These are phyloP conservation scores for Termitomyces sp. DNA, from an alignment of 768 basidiomycete species.

Conservation along the genomic window DNA sequence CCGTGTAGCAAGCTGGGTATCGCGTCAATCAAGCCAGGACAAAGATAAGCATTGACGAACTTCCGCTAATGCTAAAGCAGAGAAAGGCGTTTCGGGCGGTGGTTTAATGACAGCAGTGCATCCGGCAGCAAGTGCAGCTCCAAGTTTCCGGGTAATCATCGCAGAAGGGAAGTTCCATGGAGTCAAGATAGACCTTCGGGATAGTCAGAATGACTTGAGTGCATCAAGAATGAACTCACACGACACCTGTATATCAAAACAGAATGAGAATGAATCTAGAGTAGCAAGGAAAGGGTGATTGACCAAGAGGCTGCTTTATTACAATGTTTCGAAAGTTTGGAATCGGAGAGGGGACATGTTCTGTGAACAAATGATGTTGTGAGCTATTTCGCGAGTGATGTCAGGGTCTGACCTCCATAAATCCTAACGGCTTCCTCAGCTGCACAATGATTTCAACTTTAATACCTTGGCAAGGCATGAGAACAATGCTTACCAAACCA, in stretches of 20 bases:
- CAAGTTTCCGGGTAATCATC: conserved; percentile 91
- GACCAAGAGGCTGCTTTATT: conserved; percentile 91
- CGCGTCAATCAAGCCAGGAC: not conserved
- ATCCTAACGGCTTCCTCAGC: conserved; percentile 91
- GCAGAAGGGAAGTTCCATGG: conserved; percentile 96
- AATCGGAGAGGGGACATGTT: conserved; percentile 78
- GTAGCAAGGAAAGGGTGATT: conserved; percentile 17
- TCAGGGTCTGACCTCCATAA: conserved; percentile 64
- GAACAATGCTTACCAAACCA: conserved; percentile 66
- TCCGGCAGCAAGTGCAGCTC: conserved; percentile 90
- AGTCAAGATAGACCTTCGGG: conserved; percentile 66
- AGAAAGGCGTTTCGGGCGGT: conserved; percentile 93
- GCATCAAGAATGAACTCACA: conserved; percentile 27
- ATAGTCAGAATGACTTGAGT: conserved; percentile 2
- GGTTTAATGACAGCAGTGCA: conserved; percentile 96
- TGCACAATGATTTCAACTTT: conserved; percentile 27
- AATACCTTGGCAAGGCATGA: not conserved
- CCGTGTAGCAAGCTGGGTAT: conserved; percentile 64
- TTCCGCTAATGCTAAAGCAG: conserved; percentile 88
- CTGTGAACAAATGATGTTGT: conserved; percentile 30
- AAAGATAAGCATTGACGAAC: conserved; percentile 32
- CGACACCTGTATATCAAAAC: conserved; percentile 30
- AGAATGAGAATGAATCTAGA: not conserved
- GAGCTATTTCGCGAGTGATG: not conserved
- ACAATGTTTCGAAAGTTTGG: conserved; percentile 76